These are phyloP conservation scores for Cyclaneusma minus DNA, from an alignment of 2,329 filamentous ascomycete species.

Conservation along the genomic window DNA sequence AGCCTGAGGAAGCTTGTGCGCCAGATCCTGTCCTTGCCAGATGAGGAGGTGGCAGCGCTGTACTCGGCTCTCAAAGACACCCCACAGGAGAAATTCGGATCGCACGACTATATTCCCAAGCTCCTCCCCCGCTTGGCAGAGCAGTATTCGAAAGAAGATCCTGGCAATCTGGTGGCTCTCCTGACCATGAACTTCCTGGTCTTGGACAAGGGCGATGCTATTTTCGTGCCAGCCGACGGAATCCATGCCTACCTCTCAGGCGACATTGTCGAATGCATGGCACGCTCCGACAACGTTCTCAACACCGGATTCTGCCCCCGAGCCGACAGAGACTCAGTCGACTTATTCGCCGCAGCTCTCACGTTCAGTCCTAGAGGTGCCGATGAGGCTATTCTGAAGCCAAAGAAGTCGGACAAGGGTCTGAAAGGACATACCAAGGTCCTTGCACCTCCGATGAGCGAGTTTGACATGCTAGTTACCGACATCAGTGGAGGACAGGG, in stretches of 20 bases:
- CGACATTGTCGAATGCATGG: constrained; percentile 98
- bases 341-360: constrained; percentile 45
- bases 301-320: constrained; percentile 60
- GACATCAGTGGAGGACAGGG: constrained; percentile 38
- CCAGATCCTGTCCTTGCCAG: constrained; percentile 36
- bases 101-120: constrained; percentile 42
- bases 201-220: constrained; percentile 60
- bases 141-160: constrained; percentile 49
- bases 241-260: constrained; percentile 88
- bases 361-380: constrained; percentile 47
- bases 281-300: constrained; percentile 82
- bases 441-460: constrained; percentile 52
- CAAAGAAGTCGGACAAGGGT: constrained; percentile 31
- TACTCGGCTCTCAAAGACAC: constrained; percentile 34
- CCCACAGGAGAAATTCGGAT: constrained; percentile 29
- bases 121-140: constrained; percentile 46
- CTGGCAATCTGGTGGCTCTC: constrained; percentile 52
- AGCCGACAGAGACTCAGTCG: constrained; percentile 45
- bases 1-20: constrained; percentile 37
- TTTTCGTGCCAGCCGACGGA: constrained; percentile 89
- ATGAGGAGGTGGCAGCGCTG: constrained; percentile 33
- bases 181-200: constrained; percentile 61
- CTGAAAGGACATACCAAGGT: constrained; percentile 43
- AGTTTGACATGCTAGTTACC: constrained; percentile 54
- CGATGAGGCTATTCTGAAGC: constrained; percentile 38